Conservation (phyloP, 1,284 basidiomycete species). For the Ganoderma boninense region DNA sequence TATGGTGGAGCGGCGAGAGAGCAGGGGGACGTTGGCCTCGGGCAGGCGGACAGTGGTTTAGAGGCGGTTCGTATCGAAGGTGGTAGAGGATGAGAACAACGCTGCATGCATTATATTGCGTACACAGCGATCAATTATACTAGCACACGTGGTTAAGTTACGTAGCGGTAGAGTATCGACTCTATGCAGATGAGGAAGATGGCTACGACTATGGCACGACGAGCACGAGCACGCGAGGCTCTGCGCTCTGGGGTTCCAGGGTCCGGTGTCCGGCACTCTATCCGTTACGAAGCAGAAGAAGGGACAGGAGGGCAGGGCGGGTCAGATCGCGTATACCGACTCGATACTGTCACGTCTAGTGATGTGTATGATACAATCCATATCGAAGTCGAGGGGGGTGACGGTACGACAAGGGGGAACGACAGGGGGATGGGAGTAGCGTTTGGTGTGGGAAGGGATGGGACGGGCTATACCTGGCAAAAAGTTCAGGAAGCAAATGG, state of each 20-base stretch:
- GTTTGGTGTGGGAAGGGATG: conserved; percentile 7
- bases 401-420: conserved; percentile 9
- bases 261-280: conserved; percentile 33
- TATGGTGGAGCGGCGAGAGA: no score
- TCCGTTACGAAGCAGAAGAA: conserved; percentile 24
- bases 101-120: not conserved
- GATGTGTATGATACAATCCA: conserved; percentile 27
- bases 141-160: conserved; percentile 3
- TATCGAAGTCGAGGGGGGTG: conserved; percentile 19
- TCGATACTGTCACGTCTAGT: conserved; percentile 8
- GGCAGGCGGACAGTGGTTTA: not conserved
- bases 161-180: conserved; percentile 4
- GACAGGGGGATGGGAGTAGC: conserved; percentile 6
- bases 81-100: not conserved
- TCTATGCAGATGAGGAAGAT: not conserved
- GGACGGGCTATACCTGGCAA: conserved; percentile 5
- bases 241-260: conserved; percentile 13
- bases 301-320: conserved; percentile 14
- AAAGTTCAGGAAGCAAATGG: not conserved
- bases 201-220: not conserved
- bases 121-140: not conserved
- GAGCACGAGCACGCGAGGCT: conserved; percentile 1
- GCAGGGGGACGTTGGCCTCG: no score
- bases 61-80: not conserved
- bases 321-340: conserved; percentile 6